phyloP scores from a whole-genome alignment of 2,329 filamentous ascomycete genomes.

The Didymella lethalis region DNA sequence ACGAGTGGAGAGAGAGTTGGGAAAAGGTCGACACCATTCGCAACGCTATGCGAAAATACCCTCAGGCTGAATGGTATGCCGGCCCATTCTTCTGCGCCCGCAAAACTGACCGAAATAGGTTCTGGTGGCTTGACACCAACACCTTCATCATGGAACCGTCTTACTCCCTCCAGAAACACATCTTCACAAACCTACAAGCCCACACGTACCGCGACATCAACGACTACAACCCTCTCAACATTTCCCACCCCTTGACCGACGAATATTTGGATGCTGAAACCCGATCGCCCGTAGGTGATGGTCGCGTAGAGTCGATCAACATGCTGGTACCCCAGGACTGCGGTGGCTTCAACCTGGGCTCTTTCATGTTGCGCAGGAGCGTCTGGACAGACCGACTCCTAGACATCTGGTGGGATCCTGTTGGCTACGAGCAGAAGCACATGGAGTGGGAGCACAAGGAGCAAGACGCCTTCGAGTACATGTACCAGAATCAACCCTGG shows the following conservation, averaged over 20 bases:
- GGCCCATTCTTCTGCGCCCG: background rate
- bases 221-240: slow-evolving; percentile 92
- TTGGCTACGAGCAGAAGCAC: slow-evolving; percentile 96
- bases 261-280: slow-evolving; percentile 79
- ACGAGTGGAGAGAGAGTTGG: slow-evolving; percentile 99
- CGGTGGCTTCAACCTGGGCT: slow-evolving; percentile 93
- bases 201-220: slow-evolving; percentile 95
- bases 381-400: slow-evolving; percentile 90
- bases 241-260: slow-evolving; percentile 79
- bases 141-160: slow-evolving; percentile 97
- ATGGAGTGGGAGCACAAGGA: slow-evolving; percentile 99
- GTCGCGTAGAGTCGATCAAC: slow-evolving; percentile 79
- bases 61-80: slow-evolving; percentile 90
- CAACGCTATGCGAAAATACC: slow-evolving; percentile 89
- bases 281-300: slow-evolving; percentile 78
- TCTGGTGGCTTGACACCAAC: slow-evolving; percentile 99
- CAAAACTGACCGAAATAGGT: slow-evolving; percentile 66
- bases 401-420: slow-evolving; percentile 98
- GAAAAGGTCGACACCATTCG: slow-evolving; percentile 97
- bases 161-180: slow-evolving; percentile 86
- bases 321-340: slow-evolving; percentile 93
- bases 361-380: slow-evolving; percentile 88
- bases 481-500: slow-evolving; percentile 93
- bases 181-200: slow-evolving; percentile 80
- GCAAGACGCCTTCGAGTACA: slow-evolving; percentile 90